Base-by-base conservation (phyloP, 2,329 filamentous ascomycete genomes). In the Pseudogymnoascus sp. region DNA sequence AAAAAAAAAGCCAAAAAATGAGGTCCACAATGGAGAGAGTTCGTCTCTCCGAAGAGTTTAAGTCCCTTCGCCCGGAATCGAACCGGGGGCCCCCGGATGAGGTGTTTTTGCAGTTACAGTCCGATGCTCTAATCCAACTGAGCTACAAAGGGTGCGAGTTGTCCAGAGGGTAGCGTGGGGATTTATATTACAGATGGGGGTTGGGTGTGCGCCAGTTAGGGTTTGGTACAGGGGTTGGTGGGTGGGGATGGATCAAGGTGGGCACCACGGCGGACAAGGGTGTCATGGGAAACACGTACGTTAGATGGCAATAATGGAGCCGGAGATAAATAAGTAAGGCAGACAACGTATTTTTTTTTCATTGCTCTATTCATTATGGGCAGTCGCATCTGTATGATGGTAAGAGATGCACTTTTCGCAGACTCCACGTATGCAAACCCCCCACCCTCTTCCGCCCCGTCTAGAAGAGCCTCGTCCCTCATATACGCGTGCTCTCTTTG, bases 91-190 rank as follows among this genome's bases (percentile, higher is more conserved):
- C 58, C 58, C 58, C 58, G 58, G 58, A 60, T 60, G 38, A 60
- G 38, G 49, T 55, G 49, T 52, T 14, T 55, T 38, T 60, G 33
- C 58, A 60, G 35, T 60, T 60, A 60, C 58, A 60, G 58, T 60
- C 58, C 58, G 58, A 60, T 60, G 58, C 58, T 60, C 58, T 60
- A 60, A 60, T 60, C 58, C 58, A 60, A 60, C 58, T 60, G 58
- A 60, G 58, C 58, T 60, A 60, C 58, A 60, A 60, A 60, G 58
- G 58, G 58, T 52, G 4, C 7, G 49, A 55, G 29, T 55, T 55
- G 29, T 33, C 26, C 10, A 4, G 49, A 12, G 49, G n/a, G 16
- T 19, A 10, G 49, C n/a, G 49, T 16, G 49, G 10, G 49, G 49
- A 19, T 21, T 55, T 55, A 55, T 55, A 55, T 55, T 55, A 55